Percentiles rank a stretch among this genome's conserved stretches.
phyloP scores from a whole-genome alignment of 2,329 filamentous ascomycete genomes.

The Talaromyces albobiverticillius region DNA sequence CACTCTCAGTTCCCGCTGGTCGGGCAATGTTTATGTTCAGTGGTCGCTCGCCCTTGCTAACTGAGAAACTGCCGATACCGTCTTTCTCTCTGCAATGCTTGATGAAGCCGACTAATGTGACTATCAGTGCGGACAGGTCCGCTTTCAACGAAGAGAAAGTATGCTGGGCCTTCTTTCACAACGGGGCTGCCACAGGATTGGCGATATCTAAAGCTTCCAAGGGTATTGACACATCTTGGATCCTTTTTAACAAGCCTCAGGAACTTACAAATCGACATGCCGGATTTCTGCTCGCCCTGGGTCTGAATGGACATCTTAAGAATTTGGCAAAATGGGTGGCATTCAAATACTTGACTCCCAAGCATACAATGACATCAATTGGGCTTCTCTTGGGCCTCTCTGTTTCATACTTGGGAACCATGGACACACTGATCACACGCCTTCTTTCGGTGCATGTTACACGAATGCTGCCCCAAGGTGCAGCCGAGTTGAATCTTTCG shows the following conservation, averaged over 20 bases:
- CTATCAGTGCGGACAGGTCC: slow-evolving; percentile 85
- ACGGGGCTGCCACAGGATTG: slow-evolving; percentile 87
- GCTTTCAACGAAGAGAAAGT: slow-evolving; percentile 94
- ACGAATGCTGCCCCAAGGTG: slow-evolving; percentile 85
- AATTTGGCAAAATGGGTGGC: slow-evolving; percentile 95
- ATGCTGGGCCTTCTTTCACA: slow-evolving; percentile 98
- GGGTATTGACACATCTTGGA: slow-evolving; percentile 98
- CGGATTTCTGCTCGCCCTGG: slow-evolving; percentile 84
- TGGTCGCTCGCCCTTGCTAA: slow-evolving; percentile 80
- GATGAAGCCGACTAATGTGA: slow-evolving; percentile 88
- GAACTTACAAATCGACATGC: slow-evolving; percentile 96
- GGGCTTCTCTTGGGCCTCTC: slow-evolving; percentile 89
- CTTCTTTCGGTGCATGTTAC: slow-evolving; percentile 94
- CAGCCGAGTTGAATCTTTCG: slow-evolving; percentile 90
- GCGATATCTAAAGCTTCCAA: slow-evolving; percentile 86
- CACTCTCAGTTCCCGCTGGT: slow-evolving; percentile 82
- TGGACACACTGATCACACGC: slow-evolving; percentile 93
- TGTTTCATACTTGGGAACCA: slow-evolving; percentile 91
- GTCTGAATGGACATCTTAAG: slow-evolving; percentile 91
- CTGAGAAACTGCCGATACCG: slow-evolving; percentile 83
- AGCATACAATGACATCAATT: slow-evolving; percentile 98
- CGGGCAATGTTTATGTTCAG: slow-evolving; percentile 86
- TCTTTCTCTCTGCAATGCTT: slow-evolving; percentile 90
- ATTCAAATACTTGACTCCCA: slow-evolving; percentile 98
- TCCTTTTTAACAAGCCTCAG: slow-evolving; percentile 92